phyloP scores from a whole-genome alignment of 768 basidiomycete genomes.

The Pleurotus sapidus region DNA sequence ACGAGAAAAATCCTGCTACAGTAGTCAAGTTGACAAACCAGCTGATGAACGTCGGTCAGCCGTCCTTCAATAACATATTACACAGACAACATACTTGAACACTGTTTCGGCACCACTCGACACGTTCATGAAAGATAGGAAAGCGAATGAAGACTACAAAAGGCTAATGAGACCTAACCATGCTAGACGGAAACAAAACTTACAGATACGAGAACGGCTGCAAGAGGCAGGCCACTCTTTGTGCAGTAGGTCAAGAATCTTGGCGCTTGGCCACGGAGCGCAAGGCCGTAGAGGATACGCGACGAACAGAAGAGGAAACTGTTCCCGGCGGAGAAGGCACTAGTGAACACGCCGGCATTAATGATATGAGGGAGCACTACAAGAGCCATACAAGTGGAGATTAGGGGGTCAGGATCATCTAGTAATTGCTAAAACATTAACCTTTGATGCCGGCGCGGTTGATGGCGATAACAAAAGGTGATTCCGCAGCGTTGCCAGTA shows the following conservation, averaged over 20 bases:
- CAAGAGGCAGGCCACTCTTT: constrained; percentile 42
- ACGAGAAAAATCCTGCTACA: constrained; percentile 64
- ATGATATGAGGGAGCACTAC: constrained; percentile 63
- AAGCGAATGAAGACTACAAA: constrained; percentile 36
- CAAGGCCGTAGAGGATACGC: constrained; percentile 51
- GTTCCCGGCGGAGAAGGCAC: constrained; percentile 70
- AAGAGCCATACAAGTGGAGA: too few species aligned
- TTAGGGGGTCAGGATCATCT: too few species aligned
- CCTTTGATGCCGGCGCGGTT: constrained; percentile 66
- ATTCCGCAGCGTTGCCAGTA: constrained; percentile 61
- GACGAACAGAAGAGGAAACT: constrained; percentile 56
- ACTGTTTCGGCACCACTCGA: constrained; percentile 51
- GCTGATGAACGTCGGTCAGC: constrained; percentile 20
- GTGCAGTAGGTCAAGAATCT: constrained; percentile 39
- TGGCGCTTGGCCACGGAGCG: constrained; percentile 48
- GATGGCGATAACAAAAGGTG: constrained; percentile 85
- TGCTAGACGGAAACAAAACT: constrained; percentile 8
- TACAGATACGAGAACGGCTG: constrained; percentile 30
- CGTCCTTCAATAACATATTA: neutral
- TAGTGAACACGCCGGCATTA: constrained; percentile 69
- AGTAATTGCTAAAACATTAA: constrained; percentile 8
- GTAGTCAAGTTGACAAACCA: constrained; percentile 73
- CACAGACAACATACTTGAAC: constrained; percentile 42
- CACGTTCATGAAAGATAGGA: constrained; percentile 65
- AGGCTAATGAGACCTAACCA: neutral